Evolutionary conservation across 2,329 filamentous ascomycete species (phyloP).

Genomic region (Microthyrium microscopicum): DNA sequence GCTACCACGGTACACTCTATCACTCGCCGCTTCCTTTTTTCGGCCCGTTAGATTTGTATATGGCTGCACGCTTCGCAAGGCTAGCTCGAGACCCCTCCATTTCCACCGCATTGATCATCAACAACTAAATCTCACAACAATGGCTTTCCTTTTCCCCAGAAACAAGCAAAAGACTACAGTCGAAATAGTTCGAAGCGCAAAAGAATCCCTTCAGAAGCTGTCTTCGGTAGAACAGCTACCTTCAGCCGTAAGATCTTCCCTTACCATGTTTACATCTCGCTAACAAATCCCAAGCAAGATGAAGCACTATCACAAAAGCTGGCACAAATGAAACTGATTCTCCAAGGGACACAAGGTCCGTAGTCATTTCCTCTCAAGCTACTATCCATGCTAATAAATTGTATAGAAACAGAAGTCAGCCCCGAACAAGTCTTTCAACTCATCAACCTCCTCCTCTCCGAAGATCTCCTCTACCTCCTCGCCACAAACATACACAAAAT

Average conservation of each 20-base stretch:
- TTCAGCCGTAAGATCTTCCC: slow-evolving; percentile 34
- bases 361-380: not conserved
- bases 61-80: too few species aligned
- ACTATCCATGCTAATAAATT: slow-evolving; percentile 4
- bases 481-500: slow-evolving; percentile 69
- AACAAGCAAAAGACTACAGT: slow-evolving; percentile 43
- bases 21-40: too few species aligned
- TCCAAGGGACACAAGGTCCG: slow-evolving; percentile 85
- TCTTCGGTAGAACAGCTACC: slow-evolving; percentile 37
- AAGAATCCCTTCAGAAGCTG: slow-evolving; percentile 44
- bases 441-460: slow-evolving; percentile 68
- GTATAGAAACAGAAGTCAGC: slow-evolving; percentile 62
- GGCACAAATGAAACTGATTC: slow-evolving; percentile 75
- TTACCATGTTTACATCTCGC: not conserved
- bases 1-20: too few species aligned
- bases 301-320: slow-evolving; percentile 81
- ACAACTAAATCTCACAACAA: too few species aligned
- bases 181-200: slow-evolving; percentile 45
- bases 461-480: slow-evolving; percentile 74
- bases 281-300: slow-evolving; percentile 32
- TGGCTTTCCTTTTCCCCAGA: slow-evolving; percentile 56
- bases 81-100: too few species aligned
- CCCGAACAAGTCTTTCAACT: slow-evolving; percentile 80
- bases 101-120: too few species aligned
- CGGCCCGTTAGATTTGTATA: too few species aligned